Evolutionary conservation across 495 filamentous ascomycete species (phyloP).

Genomic region (Astrothelium subdiscretum): DNA sequence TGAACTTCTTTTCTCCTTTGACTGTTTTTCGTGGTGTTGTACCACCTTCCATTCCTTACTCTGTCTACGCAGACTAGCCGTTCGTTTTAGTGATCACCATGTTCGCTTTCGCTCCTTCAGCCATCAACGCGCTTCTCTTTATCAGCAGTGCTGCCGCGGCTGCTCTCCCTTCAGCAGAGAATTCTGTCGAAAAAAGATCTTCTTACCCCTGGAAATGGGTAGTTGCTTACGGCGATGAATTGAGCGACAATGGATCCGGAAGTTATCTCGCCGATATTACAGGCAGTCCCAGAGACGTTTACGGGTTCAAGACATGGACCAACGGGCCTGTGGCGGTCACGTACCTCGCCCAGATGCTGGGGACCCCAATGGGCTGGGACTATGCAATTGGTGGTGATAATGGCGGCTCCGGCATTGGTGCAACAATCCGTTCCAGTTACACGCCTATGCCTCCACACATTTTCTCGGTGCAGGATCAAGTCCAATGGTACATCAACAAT

Average conservation of each 20-base stretch:
- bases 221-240: conserved; percentile 23
- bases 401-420: conserved; percentile 11
- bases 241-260: conserved; percentile 22
- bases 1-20: not conserved
- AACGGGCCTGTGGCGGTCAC: conserved; percentile 21
- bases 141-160: not conserved
- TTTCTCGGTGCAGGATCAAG: conserved; percentile 15
- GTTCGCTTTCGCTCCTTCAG: not conserved
- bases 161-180: not conserved
- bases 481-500: conserved; percentile 11
- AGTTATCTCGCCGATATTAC: conserved; percentile 19
- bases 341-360: conserved; percentile 14
- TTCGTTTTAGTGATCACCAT: not conserved
- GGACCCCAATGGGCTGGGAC: conserved; percentile 9
- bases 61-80: not conserved
- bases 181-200: not conserved
- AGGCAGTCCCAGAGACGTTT: conserved; percentile 17
- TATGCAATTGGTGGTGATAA: conserved; percentile 17
- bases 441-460: conserved; percentile 8
- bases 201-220: conserved; percentile 15
- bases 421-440: conserved; percentile 16
- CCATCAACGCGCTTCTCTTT: not conserved
- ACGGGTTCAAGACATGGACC: conserved; percentile 23
- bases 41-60: not conserved
- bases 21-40: not conserved